Conservation (phyloP, 31 red algal genomes). For the Odonthalia washingtoniensis region DNA sequence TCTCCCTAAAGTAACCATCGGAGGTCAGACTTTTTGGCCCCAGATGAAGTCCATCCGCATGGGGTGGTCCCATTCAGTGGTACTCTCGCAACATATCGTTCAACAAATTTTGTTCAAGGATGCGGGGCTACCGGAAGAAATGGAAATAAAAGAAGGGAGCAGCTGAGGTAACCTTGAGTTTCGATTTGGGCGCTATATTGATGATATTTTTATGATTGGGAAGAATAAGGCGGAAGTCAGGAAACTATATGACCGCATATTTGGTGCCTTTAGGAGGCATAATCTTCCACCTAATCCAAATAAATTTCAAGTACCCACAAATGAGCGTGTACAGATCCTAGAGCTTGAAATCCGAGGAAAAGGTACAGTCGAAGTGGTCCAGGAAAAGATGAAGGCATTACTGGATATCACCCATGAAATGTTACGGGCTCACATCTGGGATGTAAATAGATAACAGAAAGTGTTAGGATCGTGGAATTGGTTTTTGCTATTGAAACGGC, state of each 20-base stretch:
- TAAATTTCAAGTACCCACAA: background rate
- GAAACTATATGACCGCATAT: too few species aligned
- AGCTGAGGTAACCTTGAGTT: background rate
- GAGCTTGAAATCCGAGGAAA: background rate
- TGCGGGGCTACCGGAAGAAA: background rate
- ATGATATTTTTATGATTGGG: background rate
- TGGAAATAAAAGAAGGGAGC: background rate
- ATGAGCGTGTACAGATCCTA: background rate
- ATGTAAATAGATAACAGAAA: too few species aligned
- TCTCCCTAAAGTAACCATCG: too few species aligned
- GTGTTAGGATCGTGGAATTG: too few species aligned
- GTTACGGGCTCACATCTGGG: too few species aligned
- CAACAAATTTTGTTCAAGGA: background rate
- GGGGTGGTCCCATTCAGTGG: background rate
- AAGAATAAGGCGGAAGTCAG: background rate
- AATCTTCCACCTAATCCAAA: background rate
- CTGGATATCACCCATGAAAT: too few species aligned
- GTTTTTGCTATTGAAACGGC: too few species aligned
- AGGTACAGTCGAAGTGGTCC: too few species aligned
- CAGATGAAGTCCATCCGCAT: background rate
- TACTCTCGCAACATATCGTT: background rate
- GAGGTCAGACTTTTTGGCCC: too few species aligned
- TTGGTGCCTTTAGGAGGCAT: background rate
- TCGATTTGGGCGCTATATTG: background rate
- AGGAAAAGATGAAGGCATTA: too few species aligned